A percentile compares a stretch with the other conserved stretches of the same genome.
Conservation (phyloP, 2,329 filamentous ascomycete genomes). For the Calonectria leucothoes region DNA sequence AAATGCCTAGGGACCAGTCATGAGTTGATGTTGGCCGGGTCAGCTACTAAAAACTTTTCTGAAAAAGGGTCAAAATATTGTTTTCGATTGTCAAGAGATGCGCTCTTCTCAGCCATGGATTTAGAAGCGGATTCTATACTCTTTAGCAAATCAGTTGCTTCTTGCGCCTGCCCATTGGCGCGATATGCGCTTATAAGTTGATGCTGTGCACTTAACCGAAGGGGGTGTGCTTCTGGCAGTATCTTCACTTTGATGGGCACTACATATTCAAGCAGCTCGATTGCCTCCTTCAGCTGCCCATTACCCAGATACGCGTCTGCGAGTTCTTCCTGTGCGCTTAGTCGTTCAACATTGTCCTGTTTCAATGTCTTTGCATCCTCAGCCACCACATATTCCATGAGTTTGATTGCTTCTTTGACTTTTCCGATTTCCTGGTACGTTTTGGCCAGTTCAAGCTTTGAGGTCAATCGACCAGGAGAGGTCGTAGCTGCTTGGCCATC, state of each 20-base stretch:
- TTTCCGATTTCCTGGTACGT: neutral
- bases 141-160: neutral
- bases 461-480: neutral
- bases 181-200: neutral
- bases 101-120: neutral
- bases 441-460: neutral
- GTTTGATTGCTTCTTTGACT: neutral
- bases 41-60: too few species aligned
- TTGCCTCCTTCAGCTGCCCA: neutral
- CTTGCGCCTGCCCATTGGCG: neutral
- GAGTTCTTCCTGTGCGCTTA: slow-evolving; percentile 2
- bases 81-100: neutral
- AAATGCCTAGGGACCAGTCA: too few species aligned
- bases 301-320: neutral
- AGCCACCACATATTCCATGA: slow-evolving; percentile 9
- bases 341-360: neutral
- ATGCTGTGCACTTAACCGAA: neutral
- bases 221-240: neutral
- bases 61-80: neutral
- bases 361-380: neutral
- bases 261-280: neutral
- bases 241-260: neutral
- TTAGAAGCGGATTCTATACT: neutral
- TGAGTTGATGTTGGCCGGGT: too few species aligned
- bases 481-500: neutral